These are phyloP conservation scores for Colletotrichum nymphaeae DNA, from an alignment of 2,329 filamentous ascomycete species.

Conservation along the genomic window DNA sequence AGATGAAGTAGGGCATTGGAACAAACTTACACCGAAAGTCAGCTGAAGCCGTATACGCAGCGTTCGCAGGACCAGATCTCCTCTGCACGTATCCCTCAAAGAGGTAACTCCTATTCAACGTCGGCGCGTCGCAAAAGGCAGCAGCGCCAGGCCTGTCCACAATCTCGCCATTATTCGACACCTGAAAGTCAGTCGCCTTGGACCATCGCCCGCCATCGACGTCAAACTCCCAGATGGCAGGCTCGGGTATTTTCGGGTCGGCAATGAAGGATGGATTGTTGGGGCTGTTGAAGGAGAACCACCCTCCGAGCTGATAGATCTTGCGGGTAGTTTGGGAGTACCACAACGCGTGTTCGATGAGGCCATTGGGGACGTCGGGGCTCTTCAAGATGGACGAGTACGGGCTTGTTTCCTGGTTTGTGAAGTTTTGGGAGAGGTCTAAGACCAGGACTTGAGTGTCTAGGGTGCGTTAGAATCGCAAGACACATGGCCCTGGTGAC, in stretches of 20 bases:
- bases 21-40: constrained; percentile 30
- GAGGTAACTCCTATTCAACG: constrained; percentile 35
- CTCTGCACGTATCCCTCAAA: constrained; percentile 37
- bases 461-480: background rate
- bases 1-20: background rate
- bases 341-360: constrained; percentile 38
- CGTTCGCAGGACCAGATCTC: constrained; percentile 32
- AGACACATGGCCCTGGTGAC: no score
- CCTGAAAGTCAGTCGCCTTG: background rate
- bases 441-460: constrained; percentile 37
- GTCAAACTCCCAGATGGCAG: constrained; percentile 26
- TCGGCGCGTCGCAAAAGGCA: constrained; percentile 35
- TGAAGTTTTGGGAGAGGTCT: constrained; percentile 38
- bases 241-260: constrained; percentile 22
- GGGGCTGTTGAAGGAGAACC: constrained; percentile 37
- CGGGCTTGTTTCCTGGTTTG: constrained; percentile 31
- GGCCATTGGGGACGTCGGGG: constrained; percentile 34
- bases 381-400: constrained; percentile 35
- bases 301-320: constrained; percentile 39
- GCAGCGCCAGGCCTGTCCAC: constrained; percentile 34
- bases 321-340: constrained; percentile 34
- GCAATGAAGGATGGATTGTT: constrained; percentile 31
- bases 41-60: constrained; percentile 10
- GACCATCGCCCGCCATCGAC: constrained; percentile 22
- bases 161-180: constrained; percentile 28